Conservation (phyloP, 495 filamentous ascomycete species). For the Lasiosphaeria ovina region DNA sequence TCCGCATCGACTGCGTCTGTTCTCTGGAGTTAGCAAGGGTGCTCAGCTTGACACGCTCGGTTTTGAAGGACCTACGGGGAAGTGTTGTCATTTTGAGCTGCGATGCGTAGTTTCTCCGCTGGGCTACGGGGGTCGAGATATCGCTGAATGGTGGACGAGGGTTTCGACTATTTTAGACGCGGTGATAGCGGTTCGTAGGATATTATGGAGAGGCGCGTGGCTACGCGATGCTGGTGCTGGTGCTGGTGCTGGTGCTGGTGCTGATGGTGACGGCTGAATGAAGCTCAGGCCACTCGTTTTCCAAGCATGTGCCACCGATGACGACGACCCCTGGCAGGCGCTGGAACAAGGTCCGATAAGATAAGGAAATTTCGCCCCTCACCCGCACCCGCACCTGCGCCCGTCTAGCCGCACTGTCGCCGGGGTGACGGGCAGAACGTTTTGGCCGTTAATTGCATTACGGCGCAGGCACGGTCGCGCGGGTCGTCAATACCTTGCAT, state of each 20-base stretch:
- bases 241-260: constrained; percentile 5
- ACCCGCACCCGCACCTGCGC: constrained; percentile 5
- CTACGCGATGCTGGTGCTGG: constrained; percentile 4
- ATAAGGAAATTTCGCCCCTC: constrained; percentile 20
- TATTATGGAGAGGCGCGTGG: not conserved
- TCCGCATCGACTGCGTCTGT: constrained; percentile 96
- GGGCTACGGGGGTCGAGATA: not conserved
- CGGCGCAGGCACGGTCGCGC: not conserved
- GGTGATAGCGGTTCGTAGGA: not conserved
- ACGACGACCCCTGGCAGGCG: constrained; percentile 21
- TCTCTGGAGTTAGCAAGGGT: not conserved
- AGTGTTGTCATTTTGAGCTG: constrained; percentile 59
- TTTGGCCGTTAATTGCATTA: constrained; percentile 2
- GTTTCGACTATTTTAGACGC: not conserved
- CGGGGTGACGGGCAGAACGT: constrained; percentile 21
- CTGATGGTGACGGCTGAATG: constrained; percentile 8
- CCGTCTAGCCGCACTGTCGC: constrained; percentile 12
- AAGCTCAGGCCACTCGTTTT: constrained; percentile 25
- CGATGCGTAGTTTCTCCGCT: not conserved
- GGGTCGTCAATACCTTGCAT: too few species aligned
- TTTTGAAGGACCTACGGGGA: constrained; percentile 59
- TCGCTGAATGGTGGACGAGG: too few species aligned
- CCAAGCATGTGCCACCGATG: constrained; percentile 32
- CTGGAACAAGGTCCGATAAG: constrained; percentile 27
- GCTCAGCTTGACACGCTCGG: not conserved